Evolutionary conservation across 2,329 filamentous ascomycete genomes (phyloP).

Genomic region (Hysterium pulicare): DNA sequence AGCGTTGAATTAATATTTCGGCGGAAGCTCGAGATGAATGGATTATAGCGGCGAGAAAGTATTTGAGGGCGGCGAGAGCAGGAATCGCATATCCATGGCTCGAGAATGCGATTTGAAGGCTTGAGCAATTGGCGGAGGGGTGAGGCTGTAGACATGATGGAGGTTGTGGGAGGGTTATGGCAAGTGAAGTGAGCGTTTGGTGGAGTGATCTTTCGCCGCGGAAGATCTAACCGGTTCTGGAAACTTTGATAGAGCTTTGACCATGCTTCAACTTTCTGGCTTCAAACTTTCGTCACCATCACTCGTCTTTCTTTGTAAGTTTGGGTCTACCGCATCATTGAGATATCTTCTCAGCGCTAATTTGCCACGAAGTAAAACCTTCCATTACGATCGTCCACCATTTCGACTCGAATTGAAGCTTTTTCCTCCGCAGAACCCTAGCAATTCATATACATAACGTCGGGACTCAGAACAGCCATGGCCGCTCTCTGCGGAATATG

Average conservation of each 20-base stretch:
- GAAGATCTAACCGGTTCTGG: conserved; percentile 27
- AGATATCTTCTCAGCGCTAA: background rate
- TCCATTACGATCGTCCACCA: too few relatives aligned
- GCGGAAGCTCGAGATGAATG: conserved; percentile 16
- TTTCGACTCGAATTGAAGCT: too few relatives aligned
- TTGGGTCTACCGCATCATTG: too few relatives aligned
- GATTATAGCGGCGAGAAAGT: conserved; percentile 15
- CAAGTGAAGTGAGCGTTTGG: conserved; percentile 10
- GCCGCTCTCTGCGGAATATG: conserved; percentile 43
- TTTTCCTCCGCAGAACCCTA: too few relatives aligned
- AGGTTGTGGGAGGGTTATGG: conserved; percentile 5
- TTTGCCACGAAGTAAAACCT: conserved; percentile 10
- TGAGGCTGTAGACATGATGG: conserved; percentile 25
- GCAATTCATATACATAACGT: too few relatives aligned
- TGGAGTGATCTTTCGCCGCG: conserved; percentile 23
- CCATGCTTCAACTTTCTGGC: conserved; percentile 12
- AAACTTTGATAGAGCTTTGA: conserved; percentile 10
- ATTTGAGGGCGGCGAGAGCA: conserved; percentile 29
- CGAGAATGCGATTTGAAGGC: conserved; percentile 14
- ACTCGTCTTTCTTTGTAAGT: too few relatives aligned
- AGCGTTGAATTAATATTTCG: conserved; percentile 33
- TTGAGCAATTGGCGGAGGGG: conserved; percentile 15
- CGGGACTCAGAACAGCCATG: too few relatives aligned
- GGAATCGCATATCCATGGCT: conserved; percentile 36
- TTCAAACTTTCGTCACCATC: too few relatives aligned